Percentiles rank a stretch among this genome's conserved stretches.
These are phyloP conservation scores for Hypoxylon sp. DNA, from an alignment of 2,329 filamentous ascomycete species.

Conservation along the genomic window DNA sequence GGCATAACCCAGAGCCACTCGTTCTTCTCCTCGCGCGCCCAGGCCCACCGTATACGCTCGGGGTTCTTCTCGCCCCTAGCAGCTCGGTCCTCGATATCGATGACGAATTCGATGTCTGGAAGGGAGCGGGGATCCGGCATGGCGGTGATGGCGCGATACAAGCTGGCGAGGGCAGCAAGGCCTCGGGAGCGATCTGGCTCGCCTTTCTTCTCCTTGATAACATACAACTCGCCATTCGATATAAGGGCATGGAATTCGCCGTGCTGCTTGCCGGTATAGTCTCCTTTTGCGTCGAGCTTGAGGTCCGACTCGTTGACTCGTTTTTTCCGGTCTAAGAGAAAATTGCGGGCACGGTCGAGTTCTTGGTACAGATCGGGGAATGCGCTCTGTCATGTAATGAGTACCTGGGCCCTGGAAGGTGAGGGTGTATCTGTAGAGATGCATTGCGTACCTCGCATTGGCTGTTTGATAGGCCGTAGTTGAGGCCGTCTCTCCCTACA, in stretches of 20 bases:
- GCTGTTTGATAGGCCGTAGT: slow-evolving; percentile 35
- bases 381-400: slow-evolving; percentile 24
- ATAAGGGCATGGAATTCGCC: slow-evolving; percentile 39
- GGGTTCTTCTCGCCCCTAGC: slow-evolving; percentile 29
- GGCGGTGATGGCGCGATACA: slow-evolving; percentile 36
- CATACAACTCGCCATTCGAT: slow-evolving; percentile 35
- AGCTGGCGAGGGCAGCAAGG: slow-evolving; percentile 34
- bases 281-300: slow-evolving; percentile 25
- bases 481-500: slow-evolving; percentile 28
- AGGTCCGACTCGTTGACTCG: slow-evolving; percentile 30
- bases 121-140: slow-evolving; percentile 32
- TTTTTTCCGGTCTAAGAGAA: slow-evolving; percentile 25
- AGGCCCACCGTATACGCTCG: slow-evolving; percentile 35
- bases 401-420: background rate
- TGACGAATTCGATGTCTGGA: slow-evolving; percentile 37
- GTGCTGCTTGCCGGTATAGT: slow-evolving; percentile 27
- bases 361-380: slow-evolving; percentile 38
- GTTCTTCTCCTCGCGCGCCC: slow-evolving; percentile 34
- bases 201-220: slow-evolving; percentile 34
- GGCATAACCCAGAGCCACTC: slow-evolving; percentile 39
- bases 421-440: background rate
- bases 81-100: slow-evolving; percentile 38
- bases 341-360: slow-evolving; percentile 35
- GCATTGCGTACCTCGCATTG: slow-evolving; percentile 32
- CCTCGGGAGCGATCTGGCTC: slow-evolving; percentile 39